Evolutionary conservation across 345 rosid species (phyloP), one percentile per base, ranked within the genome.

Genomic region (Trapa incisa): DNA sequence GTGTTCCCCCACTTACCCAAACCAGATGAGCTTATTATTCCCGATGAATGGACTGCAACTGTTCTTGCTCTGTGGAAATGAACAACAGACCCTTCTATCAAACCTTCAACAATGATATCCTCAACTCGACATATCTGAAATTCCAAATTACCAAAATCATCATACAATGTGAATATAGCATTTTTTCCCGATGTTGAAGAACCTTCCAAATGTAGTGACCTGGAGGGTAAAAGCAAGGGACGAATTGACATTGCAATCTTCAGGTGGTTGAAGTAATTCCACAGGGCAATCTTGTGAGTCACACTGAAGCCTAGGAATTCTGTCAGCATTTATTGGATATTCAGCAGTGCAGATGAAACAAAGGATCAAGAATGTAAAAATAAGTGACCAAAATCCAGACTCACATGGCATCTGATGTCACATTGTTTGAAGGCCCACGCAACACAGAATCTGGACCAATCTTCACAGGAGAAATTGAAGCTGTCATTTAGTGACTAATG

Each of bases 171-270:
- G 37, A 65, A 67, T 66, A 61, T 43, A 70, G 38, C 69, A 68
- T 67, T 1, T 54, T 11, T 32, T 58, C 63, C 33, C 13, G 33
- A 65, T 13, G 50, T 16, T 65, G 53, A 52, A 65, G 43, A 58
- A 45, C 60, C 38, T 67, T 48, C 37, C 48, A 37, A 37, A 13
- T 43, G 37, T 17, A 66, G 43, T 56, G 60, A 93, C 98, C 98
- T 95, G 99, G 72, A 95, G 94, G 35, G 99, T 95, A 78, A 95
- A 95, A 53, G 99, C 80, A 68, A 95, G 79, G 66, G 99, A 89
- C 38, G 98, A 73, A 81, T 95, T 95, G 80, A 95, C 96, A 78
- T 86, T 95, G 94, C 99, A 95, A 78, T 95, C 99, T 76, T 95
- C 99, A 75, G 99, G 99, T 6, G 99, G 99, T 71, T 75, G 81